Percentiles rank a stretch among this genome's conserved stretches.
These are phyloP conservation scores for Aspergillus sp. DNA, from an alignment of 2,329 filamentous ascomycete species.

Conservation along the genomic window DNA sequence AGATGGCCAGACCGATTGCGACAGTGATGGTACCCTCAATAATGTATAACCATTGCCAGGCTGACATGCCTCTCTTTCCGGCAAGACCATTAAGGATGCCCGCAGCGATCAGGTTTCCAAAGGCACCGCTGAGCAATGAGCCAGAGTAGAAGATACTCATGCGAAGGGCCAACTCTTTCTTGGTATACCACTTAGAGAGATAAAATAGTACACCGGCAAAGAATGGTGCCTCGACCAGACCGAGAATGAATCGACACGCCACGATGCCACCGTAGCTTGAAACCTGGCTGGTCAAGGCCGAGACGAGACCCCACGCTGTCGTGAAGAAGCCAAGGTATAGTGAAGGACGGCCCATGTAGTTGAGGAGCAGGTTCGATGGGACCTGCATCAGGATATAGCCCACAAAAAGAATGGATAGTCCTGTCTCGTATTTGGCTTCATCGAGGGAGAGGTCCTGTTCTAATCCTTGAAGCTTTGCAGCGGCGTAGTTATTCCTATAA, in stretches of 20 bases:
- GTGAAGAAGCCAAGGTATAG: conserved; percentile 50
- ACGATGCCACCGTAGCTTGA: conserved; percentile 46
- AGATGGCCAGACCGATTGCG: conserved; percentile 36
- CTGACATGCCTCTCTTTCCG: conserved; percentile 36
- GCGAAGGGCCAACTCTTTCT: conserved; percentile 53
- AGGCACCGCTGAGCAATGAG: conserved; percentile 53
- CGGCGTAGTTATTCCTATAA: conserved; percentile 49
- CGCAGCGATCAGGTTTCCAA: conserved; percentile 58
- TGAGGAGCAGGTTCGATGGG: conserved; percentile 50
- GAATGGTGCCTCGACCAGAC: conserved; percentile 51
- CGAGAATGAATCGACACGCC: conserved; percentile 49
- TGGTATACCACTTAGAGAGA: conserved; percentile 56
- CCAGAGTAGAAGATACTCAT: conserved; percentile 58
- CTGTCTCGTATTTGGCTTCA: conserved; percentile 43
- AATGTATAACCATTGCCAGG: conserved; percentile 47
- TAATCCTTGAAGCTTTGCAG: conserved; percentile 48
- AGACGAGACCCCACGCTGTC: conserved; percentile 50
- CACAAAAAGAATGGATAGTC: conserved; percentile 48
- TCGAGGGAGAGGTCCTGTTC: conserved; percentile 39
- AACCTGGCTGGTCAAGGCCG: conserved; percentile 47
- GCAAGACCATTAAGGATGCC: conserved; percentile 49
- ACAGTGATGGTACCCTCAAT: conserved; percentile 43
- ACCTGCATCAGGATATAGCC: conserved; percentile 51
- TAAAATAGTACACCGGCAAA: conserved; percentile 52
- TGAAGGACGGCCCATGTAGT: conserved; percentile 46